Evolutionary conservation across 2,329 filamentous ascomycete genomes (phyloP).

Genomic region (Aurifilum marmelostoma): DNA sequence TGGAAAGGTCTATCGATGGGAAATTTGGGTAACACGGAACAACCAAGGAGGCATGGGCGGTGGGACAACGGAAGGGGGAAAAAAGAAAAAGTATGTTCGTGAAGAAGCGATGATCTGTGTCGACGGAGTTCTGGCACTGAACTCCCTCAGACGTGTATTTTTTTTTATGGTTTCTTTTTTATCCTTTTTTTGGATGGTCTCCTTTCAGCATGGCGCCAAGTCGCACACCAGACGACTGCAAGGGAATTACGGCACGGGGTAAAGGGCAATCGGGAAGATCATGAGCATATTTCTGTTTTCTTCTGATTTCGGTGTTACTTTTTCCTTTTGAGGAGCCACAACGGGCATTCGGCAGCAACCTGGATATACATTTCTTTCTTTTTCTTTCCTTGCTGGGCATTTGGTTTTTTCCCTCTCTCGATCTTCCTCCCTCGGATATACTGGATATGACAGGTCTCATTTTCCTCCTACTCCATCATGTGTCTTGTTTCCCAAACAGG

Average conservation of each 20-base stretch:
- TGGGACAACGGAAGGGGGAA: neutral
- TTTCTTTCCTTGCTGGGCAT: no score
- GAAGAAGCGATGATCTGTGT: slow-evolving; percentile 4
- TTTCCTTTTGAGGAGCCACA: neutral
- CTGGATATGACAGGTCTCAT: slow-evolving; percentile 28
- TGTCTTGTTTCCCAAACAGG: slow-evolving; percentile 15
- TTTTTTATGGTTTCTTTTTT: neutral
- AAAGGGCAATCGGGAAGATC: neutral
- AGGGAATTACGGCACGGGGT: neutral
- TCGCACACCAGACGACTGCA: slow-evolving; percentile 1
- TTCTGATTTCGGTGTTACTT: neutral
- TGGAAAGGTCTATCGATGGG: neutral
- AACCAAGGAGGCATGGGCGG: neutral
- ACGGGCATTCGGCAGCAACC: neutral
- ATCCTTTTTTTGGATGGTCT: neutral
- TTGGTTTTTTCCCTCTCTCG: neutral
- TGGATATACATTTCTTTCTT: neutral
- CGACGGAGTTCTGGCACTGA: neutral
- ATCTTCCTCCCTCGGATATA: neutral
- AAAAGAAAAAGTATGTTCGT: neutral
- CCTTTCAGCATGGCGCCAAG: slow-evolving; percentile 4
- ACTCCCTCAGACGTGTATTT: neutral
- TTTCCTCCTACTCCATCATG: slow-evolving; percentile 21
- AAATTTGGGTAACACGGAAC: neutral
- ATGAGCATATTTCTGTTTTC: neutral